phyloP scores from a whole-genome alignment of 768 basidiomycete genomes.

The Boletus edulis region DNA sequence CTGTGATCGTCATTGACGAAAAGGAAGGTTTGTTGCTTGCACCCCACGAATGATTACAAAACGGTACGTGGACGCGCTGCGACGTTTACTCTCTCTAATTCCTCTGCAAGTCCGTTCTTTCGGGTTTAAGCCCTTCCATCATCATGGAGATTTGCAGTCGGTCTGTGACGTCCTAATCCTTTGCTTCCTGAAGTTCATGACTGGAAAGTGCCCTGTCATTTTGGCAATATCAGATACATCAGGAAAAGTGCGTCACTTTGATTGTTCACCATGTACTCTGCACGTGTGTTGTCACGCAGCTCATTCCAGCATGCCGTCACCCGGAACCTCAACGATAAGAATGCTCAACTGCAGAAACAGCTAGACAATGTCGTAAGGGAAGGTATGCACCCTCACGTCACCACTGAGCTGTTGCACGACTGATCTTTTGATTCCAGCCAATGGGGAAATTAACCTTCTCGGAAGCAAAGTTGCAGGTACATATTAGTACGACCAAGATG shows the following conservation, averaged over 20 bases:
- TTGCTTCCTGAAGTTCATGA: conserved; percentile 2
- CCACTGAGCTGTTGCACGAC: neutral
- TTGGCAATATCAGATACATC: conserved; percentile 89
- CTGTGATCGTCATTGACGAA: conserved; percentile 1
- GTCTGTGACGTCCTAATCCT: conserved; percentile 33
- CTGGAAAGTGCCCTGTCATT: conserved; percentile 71
- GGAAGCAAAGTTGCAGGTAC: conserved; percentile 66
- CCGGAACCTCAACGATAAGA: conserved; percentile 79
- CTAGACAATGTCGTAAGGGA: conserved; percentile 82
- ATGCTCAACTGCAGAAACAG: conserved; percentile 80
- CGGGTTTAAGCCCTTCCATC: conserved; percentile 70
- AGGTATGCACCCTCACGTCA: conserved; percentile 42
- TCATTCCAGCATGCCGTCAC: conserved; percentile 84
- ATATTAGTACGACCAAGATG: neutral
- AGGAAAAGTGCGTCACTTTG: conserved; percentile 59
- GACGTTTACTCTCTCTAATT: conserved; percentile 1
- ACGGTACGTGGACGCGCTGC: conserved; percentile 55
- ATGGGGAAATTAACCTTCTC: conserved; percentile 70
- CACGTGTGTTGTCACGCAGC: conserved; percentile 10
- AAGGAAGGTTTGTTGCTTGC: conserved; percentile 70
- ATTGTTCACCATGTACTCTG: neutral
- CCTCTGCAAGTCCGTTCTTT: conserved; percentile 68
- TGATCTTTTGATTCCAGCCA: conserved; percentile 45
- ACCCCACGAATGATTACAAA: conserved; percentile 89
- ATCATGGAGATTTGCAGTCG: conserved; percentile 83